Evolutionary conservation across 768 basidiomycete genomes (phyloP).

Genomic region (Sporobolomyces pararoseus): DNA sequence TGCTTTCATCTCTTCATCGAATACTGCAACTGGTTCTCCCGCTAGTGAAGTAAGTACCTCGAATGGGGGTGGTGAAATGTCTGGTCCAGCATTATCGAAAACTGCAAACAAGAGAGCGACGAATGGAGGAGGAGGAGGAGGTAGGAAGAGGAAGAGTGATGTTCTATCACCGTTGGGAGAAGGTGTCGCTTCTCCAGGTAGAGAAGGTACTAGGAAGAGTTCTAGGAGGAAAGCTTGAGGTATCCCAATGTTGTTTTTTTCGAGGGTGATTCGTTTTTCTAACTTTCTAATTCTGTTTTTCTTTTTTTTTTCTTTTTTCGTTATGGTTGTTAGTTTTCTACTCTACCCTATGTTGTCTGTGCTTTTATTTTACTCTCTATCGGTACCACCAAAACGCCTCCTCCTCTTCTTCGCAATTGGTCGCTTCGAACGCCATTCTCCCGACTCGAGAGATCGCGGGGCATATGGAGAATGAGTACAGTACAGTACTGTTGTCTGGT

Average conservation of each 20-base stretch:
- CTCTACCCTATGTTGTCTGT: neutral
- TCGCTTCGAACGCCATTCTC: too few relatives aligned
- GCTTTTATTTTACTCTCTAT: neutral
- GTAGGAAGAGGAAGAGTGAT: constrained; percentile 37
- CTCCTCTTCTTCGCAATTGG: neutral
- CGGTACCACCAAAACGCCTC: too few relatives aligned
- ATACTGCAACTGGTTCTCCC: neutral
- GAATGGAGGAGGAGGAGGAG: neutral
- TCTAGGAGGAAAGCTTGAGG: constrained; percentile 11
- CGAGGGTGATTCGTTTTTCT: neutral
- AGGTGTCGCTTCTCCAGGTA: neutral
- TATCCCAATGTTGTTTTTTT: neutral
- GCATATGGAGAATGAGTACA: too few relatives aligned
- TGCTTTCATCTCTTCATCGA: too few relatives aligned
- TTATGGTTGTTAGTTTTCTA: neutral
- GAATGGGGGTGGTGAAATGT: neutral
- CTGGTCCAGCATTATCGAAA: neutral
- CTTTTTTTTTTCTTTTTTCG: neutral
- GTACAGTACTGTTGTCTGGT: too few relatives aligned
- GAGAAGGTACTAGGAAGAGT: constrained; percentile 26
- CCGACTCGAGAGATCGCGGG: too few relatives aligned
- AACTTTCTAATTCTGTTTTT: neutral
- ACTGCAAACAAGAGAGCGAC: neutral
- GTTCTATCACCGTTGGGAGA: neutral
- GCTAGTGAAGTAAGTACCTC: constrained; percentile 8